Conservation (phyloP, 352 stramenopile species). For the Phytophthora ohioensis region DNA sequence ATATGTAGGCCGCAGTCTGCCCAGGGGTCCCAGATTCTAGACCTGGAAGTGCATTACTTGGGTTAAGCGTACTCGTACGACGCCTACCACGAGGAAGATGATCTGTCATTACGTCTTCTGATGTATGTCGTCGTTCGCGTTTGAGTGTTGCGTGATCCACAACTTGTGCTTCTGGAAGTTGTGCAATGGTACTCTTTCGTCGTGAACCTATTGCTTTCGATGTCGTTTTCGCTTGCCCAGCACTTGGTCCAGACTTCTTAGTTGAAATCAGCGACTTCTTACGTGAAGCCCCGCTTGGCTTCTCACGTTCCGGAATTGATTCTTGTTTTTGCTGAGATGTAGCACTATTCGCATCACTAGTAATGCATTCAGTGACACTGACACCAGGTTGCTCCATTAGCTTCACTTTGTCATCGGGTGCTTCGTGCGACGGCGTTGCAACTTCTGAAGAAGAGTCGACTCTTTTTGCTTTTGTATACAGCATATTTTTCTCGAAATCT, state of each 20-base stretch:
- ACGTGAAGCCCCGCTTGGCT: not conserved
- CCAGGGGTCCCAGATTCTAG: not conserved
- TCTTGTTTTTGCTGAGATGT: not conserved
- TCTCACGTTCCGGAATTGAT: conserved; percentile 3
- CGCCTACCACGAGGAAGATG: not conserved
- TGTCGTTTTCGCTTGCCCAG: conserved; percentile 2
- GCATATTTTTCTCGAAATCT: not conserved
- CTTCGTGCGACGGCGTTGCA: not conserved
- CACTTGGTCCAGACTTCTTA: conserved; percentile 10
- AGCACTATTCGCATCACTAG: not conserved
- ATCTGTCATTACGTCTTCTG: conserved; percentile 22
- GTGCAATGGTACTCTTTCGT: conserved; percentile 17
- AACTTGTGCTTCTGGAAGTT: conserved; percentile 10
- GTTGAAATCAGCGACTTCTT: conserved; percentile 27
- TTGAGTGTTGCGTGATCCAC: not conserved
- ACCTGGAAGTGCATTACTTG: conserved; percentile 12
- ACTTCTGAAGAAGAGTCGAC: not conserved
- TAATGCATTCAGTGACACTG: not conserved
- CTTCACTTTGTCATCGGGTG: not conserved
- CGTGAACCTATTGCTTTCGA: conserved; percentile 20
- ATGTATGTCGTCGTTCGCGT: conserved; percentile 20
- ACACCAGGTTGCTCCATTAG: not conserved
- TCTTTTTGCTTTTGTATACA: not conserved
- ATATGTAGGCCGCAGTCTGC: conserved; percentile 6
- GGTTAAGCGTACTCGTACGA: conserved; percentile 21